phyloP scores from a whole-genome alignment of 495 filamentous ascomycete species.

The Daldinia loculata region DNA sequence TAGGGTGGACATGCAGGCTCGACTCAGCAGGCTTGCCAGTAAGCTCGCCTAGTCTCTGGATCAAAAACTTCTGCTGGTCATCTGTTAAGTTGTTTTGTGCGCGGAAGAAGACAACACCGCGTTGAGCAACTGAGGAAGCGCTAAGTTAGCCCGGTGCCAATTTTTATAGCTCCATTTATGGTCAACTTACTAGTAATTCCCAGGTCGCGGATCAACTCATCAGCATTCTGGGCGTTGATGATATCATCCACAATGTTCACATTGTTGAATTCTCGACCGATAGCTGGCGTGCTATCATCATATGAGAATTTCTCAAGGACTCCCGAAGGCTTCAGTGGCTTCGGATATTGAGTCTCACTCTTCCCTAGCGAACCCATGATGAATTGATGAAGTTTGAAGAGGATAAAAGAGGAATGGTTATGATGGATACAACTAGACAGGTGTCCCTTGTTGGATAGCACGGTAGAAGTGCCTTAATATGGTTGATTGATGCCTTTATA shows the following conservation, averaged over 20 bases:
- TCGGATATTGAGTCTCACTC: slow-evolving; percentile 1
- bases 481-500: not conserved
- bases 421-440: not conserved
- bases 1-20: slow-evolving; percentile 74
- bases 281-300: slow-evolving; percentile 73
- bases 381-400: slow-evolving; percentile 30
- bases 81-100: slow-evolving; percentile 65
- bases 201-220: not conserved
- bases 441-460: not conserved
- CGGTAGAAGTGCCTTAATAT: not conserved
- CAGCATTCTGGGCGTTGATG: not conserved
- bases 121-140: slow-evolving; percentile 68
- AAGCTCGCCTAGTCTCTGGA: slow-evolving; percentile 67
- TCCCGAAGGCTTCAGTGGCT: slow-evolving; percentile 61
- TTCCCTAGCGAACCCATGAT: slow-evolving; percentile 34
- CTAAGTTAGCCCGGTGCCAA: not conserved
- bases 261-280: slow-evolving; percentile 71
- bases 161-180: not conserved
- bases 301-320: slow-evolving; percentile 64
- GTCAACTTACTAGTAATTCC: not conserved
- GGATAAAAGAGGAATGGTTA: not conserved
- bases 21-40: slow-evolving; percentile 70
- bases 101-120: slow-evolving; percentile 83
- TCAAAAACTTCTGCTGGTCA: slow-evolving; percentile 66
- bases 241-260: slow-evolving; percentile 66